Conservation (phyloP, 371 early-diverging fungal genomes). For the Amoeboradix gromovi region DNA sequence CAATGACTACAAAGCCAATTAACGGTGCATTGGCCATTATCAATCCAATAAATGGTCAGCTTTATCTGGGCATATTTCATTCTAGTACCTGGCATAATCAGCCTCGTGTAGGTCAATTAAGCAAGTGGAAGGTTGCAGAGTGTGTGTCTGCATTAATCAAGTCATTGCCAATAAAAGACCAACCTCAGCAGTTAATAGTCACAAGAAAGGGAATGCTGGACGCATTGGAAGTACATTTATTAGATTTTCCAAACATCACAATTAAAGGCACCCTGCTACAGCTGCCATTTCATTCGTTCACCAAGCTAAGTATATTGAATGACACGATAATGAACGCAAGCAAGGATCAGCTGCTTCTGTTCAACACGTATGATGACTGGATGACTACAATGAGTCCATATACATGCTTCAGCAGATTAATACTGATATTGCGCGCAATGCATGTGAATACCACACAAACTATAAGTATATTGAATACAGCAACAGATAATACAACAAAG, state of each 20-base stretch:
- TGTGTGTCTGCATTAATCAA: slow-evolving; percentile 94
- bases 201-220: slow-evolving; percentile 96
- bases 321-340: slow-evolving; percentile 85
- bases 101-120: slow-evolving; percentile 87
- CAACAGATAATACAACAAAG: slow-evolving; percentile 66
- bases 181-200: slow-evolving; percentile 92
- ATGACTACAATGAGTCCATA: slow-evolving; percentile 65
- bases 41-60: slow-evolving; percentile 91
- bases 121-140: slow-evolving; percentile 97
- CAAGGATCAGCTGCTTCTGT: slow-evolving; percentile 75
- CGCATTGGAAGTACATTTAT: slow-evolving; percentile 73
- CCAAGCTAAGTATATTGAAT: slow-evolving; percentile 92
- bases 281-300: slow-evolving; percentile 81
- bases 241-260: slow-evolving; percentile 39
- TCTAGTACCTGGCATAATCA: slow-evolving; percentile 96
- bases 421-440: slow-evolving; percentile 76
- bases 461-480: slow-evolving; percentile 72
- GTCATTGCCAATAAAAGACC: slow-evolving; percentile 89
- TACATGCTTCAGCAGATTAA: slow-evolving; percentile 89
- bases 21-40: slow-evolving; percentile 95
- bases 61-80: slow-evolving; percentile 94
- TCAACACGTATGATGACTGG: slow-evolving; percentile 85
- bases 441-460: slow-evolving; percentile 86
- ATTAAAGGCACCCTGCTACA: slow-evolving; percentile 88
- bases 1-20: slow-evolving; percentile 88